Evolutionary conservation across 2,329 filamentous ascomycete genomes (phyloP).

Genomic region (Fusarium sp.): DNA sequence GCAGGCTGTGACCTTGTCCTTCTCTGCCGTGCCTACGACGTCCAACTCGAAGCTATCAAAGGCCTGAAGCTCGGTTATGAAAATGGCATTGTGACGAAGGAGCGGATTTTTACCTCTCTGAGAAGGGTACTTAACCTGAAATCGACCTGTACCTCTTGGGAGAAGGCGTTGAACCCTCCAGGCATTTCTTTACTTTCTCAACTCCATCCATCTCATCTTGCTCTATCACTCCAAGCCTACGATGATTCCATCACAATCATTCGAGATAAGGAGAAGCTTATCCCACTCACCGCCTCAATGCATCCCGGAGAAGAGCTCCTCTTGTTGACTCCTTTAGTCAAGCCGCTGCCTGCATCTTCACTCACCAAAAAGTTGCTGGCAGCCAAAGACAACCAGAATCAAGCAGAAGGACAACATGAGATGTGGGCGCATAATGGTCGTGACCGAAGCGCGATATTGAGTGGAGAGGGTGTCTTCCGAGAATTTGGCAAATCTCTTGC

Average conservation of each 20-base stretch:
- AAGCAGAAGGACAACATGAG: constrained; percentile 58
- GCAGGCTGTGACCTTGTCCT: constrained; percentile 93
- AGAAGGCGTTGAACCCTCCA: constrained; percentile 86
- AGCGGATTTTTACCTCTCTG: constrained; percentile 82
- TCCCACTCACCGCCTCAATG: constrained; percentile 84
- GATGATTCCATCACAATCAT: constrained; percentile 94
- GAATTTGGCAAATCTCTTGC: constrained; percentile 90
- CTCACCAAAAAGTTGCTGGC: constrained; percentile 77
- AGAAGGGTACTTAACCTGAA: constrained; percentile 83
- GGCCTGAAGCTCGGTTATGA: constrained; percentile 90
- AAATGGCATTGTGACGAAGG: constrained; percentile 85
- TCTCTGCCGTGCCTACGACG: constrained; percentile 85
- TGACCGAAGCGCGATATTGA: constrained; percentile 76
- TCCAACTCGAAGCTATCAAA: constrained; percentile 90
- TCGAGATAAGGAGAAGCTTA: constrained; percentile 83
- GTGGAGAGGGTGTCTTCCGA: constrained; percentile 90
- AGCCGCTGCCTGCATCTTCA: constrained; percentile 89
- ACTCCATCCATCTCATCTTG: constrained; percentile 83
- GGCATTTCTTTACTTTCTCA: constrained; percentile 80
- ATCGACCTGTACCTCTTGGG: constrained; percentile 86
- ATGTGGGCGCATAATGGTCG: constrained; percentile 61
- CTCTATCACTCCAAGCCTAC: constrained; percentile 85
- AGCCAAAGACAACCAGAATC: constrained; percentile 52
- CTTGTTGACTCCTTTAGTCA: constrained; percentile 87
- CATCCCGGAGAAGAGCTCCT: constrained; percentile 89